Conservation (phyloP, 116 monocot genomes). For the Trichopus zeylanicus region DNA sequence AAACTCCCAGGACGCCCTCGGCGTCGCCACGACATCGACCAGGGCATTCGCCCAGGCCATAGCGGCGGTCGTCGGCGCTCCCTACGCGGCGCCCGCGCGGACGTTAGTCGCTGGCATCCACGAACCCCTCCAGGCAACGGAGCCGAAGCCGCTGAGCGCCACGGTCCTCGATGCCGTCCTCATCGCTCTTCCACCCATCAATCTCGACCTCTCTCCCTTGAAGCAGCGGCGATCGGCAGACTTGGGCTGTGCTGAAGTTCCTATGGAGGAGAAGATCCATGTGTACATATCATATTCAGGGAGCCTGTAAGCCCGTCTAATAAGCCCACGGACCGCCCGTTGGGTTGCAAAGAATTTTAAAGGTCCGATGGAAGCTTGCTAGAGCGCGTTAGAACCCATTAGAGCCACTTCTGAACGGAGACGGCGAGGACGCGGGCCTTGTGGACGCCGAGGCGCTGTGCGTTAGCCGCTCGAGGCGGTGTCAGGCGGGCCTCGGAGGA, state of each 20-base stretch:
- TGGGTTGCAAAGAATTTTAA: too few relatives aligned
- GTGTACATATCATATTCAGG: too few relatives aligned
- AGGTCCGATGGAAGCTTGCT: too few relatives aligned
- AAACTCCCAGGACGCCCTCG: background rate
- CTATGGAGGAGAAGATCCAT: too few relatives aligned
- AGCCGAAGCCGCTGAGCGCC: background rate
- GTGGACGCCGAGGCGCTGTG: slow-evolving; percentile 22
- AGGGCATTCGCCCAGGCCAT: background rate
- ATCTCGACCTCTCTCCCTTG: too few relatives aligned
- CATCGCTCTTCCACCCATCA: slow-evolving; percentile 20
- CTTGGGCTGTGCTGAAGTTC: too few relatives aligned
- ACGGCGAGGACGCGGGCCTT: slow-evolving; percentile 21
- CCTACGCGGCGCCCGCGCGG: background rate
- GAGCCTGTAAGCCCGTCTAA: too few relatives aligned
- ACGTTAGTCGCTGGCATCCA: background rate
- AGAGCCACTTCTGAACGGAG: too few relatives aligned
- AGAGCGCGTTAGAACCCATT: too few relatives aligned
- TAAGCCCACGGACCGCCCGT: too few relatives aligned
- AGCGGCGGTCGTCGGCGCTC: background rate
- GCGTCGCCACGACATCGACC: background rate
- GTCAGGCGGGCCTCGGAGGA: slow-evolving; percentile 19
- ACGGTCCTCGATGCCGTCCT: slow-evolving; percentile 17
- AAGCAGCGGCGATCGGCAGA: too few relatives aligned
- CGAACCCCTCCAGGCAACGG: too few relatives aligned
- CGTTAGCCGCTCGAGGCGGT: slow-evolving; percentile 35